Evolutionary conservation across 1,284 basidiomycete species (phyloP).

Genomic region (Trametes pubescens): DNA sequence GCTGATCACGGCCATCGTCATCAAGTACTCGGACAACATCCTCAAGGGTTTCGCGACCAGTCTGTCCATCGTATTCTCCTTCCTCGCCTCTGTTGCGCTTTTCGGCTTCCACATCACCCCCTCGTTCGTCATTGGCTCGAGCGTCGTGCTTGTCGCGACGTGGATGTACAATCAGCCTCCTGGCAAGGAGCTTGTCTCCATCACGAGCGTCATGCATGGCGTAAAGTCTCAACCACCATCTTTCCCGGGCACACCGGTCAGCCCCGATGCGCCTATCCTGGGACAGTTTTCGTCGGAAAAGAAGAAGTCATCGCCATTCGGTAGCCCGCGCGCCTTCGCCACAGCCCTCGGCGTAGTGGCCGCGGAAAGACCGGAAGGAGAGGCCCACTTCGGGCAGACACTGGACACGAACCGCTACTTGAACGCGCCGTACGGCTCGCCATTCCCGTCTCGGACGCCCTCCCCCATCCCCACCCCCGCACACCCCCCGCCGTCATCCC

Average conservation of each 20-base stretch:
- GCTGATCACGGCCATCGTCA: constrained; percentile 88
- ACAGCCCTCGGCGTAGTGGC: constrained; percentile 53
- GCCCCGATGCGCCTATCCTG: constrained; percentile 62
- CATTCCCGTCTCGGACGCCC: constrained; percentile 66
- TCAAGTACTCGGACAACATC: constrained; percentile 92
- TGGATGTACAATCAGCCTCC: constrained; percentile 85
- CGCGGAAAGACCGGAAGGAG: constrained; percentile 45
- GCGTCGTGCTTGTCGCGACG: constrained; percentile 87
- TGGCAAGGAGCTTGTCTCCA: constrained; percentile 53
- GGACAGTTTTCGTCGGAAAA: constrained; percentile 58
- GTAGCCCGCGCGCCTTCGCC: constrained; percentile 56
- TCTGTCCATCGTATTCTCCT: constrained; percentile 92
- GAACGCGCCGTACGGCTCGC: constrained; percentile 71
- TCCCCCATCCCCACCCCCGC: constrained; percentile 54
- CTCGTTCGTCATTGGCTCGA: constrained; percentile 86
- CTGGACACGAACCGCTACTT: constrained; percentile 64
- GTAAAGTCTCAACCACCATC: constrained; percentile 39
- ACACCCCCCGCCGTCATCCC: constrained; percentile 39
- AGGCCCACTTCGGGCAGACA: constrained; percentile 54
- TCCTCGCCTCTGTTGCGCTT: constrained; percentile 89
- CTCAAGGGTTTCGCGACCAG: constrained; percentile 96
- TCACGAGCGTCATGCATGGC: constrained; percentile 49
- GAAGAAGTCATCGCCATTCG: constrained; percentile 59
- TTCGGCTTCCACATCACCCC: constrained; percentile 91
- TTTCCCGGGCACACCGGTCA: constrained; percentile 60